These are phyloP conservation scores for Podospora pseudocomata DNA, from an alignment of 495 filamentous ascomycete genomes.

Conservation along the genomic window DNA sequence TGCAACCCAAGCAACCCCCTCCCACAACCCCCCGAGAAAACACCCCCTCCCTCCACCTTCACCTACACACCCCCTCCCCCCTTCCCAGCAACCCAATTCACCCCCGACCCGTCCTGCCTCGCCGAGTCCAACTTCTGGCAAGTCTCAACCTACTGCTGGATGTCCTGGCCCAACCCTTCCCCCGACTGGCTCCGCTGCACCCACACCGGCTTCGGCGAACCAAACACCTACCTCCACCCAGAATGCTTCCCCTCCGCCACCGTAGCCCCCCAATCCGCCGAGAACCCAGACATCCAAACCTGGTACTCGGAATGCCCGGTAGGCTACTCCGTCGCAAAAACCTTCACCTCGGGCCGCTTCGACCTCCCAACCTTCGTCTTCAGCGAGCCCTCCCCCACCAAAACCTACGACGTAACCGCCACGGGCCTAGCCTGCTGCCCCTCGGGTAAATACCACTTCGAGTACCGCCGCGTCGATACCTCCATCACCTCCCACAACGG, in stretches of 20 bases:
- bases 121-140: neutral
- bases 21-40: neutral
- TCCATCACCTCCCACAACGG: neutral
- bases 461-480: neutral
- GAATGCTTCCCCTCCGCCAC: neutral
- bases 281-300: neutral
- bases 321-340: neutral
- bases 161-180: neutral
- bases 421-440: slow-evolving; percentile 2
- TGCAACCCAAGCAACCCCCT: slow-evolving; percentile 1
- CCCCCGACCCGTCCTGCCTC: slow-evolving; percentile 2
- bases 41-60: neutral
- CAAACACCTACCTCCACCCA: neutral
- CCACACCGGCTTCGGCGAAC: neutral
- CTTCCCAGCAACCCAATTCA: neutral
- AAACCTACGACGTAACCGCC: slow-evolving; percentile 3
- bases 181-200: neutral
- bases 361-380: neutral
- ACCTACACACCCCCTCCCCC: neutral
- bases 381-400: neutral
- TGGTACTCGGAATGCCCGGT: neutral
- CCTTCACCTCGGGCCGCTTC: neutral
- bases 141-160: neutral
- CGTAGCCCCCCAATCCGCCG: neutral
- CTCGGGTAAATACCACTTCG: neutral